Conservation (phyloP, 1,284 basidiomycete genomes). For the Cystobasidium sp. region DNA sequence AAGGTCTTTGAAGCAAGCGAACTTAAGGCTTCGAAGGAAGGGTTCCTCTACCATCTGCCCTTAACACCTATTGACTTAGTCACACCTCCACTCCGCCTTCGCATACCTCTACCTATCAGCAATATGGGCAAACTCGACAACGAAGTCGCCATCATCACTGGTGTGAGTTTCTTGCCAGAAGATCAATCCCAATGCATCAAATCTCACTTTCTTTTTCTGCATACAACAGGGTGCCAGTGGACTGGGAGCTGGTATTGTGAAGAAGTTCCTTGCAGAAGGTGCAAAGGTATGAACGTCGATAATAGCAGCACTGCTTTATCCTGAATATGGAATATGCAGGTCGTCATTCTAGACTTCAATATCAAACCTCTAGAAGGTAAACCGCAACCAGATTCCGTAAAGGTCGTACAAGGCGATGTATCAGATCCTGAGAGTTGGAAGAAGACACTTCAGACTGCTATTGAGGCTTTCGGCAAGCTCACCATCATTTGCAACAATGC, state of each 20-base stretch:
- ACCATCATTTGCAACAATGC: slow-evolving; percentile 38
- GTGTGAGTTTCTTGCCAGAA: slow-evolving; percentile 8
- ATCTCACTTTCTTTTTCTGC: slow-evolving; percentile 11
- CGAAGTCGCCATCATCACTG: slow-evolving; percentile 35
- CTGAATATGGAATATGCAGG: background rate
- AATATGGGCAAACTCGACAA: slow-evolving; percentile 33
- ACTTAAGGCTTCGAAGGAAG: too few relatives aligned
- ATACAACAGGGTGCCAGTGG: slow-evolving; percentile 32
- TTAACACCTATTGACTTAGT: too few relatives aligned
- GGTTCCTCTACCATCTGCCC: too few relatives aligned
- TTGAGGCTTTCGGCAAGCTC: slow-evolving; percentile 25
- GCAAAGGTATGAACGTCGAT: slow-evolving; percentile 20
- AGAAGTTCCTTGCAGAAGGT: slow-evolving; percentile 32
- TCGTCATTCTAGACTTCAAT: slow-evolving; percentile 32
- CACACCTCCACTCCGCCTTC: background rate
- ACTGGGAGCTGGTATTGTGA: slow-evolving; percentile 33
- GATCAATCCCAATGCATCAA: background rate
- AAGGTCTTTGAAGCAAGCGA: too few relatives aligned
- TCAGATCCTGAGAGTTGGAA: slow-evolving; percentile 30
- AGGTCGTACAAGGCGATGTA: slow-evolving; percentile 36
- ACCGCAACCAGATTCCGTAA: background rate
- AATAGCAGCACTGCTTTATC: background rate
- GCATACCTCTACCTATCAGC: background rate
- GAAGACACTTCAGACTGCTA: slow-evolving; percentile 27
- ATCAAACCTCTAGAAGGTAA: slow-evolving; percentile 30